Conservation (phyloP, 306 rosid species). For the Ceratonia siliqua region DNA sequence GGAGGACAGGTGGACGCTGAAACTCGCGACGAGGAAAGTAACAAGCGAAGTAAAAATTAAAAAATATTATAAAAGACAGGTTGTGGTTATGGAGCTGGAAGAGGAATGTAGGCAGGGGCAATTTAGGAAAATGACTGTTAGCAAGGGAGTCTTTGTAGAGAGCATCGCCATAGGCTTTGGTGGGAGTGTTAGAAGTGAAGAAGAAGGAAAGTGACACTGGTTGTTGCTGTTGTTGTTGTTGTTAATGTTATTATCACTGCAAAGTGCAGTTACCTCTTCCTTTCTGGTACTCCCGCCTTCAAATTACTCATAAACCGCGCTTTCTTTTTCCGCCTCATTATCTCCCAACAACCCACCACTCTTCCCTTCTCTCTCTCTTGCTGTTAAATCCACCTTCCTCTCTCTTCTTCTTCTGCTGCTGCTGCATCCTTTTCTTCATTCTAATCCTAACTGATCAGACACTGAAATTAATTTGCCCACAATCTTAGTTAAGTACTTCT, state of each 20-base stretch:
- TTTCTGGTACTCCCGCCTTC: constrained; percentile 26
- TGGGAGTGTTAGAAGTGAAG: constrained; percentile 41
- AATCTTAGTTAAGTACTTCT: constrained; percentile 16
- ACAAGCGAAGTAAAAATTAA: background rate
- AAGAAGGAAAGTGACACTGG: constrained; percentile 47
- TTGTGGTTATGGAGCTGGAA: background rate
- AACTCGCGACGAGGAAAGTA: constrained; percentile 30
- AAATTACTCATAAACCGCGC: constrained; percentile 26
- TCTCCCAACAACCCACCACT: constrained; percentile 40
- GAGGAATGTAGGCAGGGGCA: background rate
- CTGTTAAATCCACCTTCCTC: constrained; percentile 6
- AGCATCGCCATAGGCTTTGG: constrained; percentile 17
- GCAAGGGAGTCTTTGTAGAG: background rate
- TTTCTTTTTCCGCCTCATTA: constrained; percentile 38
- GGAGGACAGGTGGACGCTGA: constrained; percentile 35
- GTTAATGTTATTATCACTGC: constrained; percentile 22
- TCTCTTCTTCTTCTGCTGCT: constrained; percentile 31
- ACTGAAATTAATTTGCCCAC: background rate
- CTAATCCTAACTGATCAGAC: constrained; percentile 40
- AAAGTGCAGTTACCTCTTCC: constrained; percentile 24
- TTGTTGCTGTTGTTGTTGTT: constrained; percentile 16
- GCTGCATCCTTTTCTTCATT: constrained; percentile 48
- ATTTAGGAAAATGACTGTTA: background rate
- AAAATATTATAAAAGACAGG: background rate
- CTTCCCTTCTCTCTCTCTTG: constrained; percentile 18